These are phyloP conservation scores for Sclerotinia nivalis DNA, from an alignment of 2,329 filamentous ascomycete species.

Conservation along the genomic window DNA sequence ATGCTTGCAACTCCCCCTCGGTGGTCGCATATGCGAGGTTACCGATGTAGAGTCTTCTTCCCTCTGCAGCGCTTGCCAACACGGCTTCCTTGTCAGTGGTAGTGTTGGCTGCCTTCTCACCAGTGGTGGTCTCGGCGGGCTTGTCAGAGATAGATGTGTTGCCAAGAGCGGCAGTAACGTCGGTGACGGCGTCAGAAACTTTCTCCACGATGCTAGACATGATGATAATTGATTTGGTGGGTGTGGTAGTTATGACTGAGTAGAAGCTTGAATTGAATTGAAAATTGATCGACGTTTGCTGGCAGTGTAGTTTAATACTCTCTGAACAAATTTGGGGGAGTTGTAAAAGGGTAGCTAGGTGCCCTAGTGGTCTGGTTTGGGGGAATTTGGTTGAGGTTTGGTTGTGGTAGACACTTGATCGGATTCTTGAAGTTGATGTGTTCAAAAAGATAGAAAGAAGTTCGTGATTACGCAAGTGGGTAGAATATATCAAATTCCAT, in stretches of 20 bases:
- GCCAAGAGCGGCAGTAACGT: conserved; percentile 70
- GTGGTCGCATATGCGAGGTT: conserved; percentile 99
- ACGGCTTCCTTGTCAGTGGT: conserved; percentile 80
- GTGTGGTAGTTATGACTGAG: conserved; percentile 48
- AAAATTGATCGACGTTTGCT: conserved; percentile 47
- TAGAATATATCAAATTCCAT: conserved; percentile 34
- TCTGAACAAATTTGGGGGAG: conserved; percentile 67
- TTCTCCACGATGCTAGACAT: conserved; percentile 86
- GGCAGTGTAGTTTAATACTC: conserved; percentile 50
- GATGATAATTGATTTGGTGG: conserved; percentile 47
- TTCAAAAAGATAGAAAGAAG: conserved; percentile 36
- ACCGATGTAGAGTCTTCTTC: conserved; percentile 99
- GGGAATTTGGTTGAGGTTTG: conserved; percentile 39
- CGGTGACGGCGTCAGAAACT: conserved; percentile 68
- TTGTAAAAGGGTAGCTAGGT: conserved; percentile 81
- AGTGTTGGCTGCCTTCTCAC: conserved; percentile 29
- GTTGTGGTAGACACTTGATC: conserved; percentile 40
- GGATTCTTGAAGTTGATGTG: conserved; percentile 36
- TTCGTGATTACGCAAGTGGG: conserved; percentile 23
- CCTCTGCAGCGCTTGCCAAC: conserved; percentile 95
- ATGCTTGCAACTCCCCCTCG: conserved; percentile 99
- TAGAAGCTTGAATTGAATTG: conserved; percentile 52
- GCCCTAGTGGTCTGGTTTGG: conserved; percentile 66
- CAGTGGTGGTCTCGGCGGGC: conserved; percentile 49
- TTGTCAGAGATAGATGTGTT: conserved; percentile 62